Percentiles rank a stretch among this genome's conserved stretches.
phyloP scores from a whole-genome alignment of 2,329 filamentous ascomycete genomes.

The Apiospora saccharicola region DNA sequence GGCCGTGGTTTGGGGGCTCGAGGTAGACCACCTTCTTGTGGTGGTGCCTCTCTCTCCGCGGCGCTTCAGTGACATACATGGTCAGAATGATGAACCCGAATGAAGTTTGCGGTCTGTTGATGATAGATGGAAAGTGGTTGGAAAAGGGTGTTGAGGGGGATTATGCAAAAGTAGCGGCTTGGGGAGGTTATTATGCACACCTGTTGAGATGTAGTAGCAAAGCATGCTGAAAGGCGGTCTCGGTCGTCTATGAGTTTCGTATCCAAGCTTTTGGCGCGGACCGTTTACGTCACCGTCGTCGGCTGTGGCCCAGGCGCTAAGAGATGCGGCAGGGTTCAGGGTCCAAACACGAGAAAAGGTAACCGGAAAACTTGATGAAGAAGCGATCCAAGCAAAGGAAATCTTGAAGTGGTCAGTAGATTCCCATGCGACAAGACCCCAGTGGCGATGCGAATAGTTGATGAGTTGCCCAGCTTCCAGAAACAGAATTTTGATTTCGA shows the following conservation, averaged over 20 bases:
- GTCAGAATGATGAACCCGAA: constrained; percentile 25
- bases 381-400: background rate
- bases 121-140: constrained; percentile 8
- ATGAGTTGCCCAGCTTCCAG: background rate
- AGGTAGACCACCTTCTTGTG: constrained; percentile 52
- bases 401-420: background rate
- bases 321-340: constrained; percentile 25
- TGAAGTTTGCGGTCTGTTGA: constrained; percentile 25
- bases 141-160: background rate
- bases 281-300: constrained; percentile 21
- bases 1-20: constrained; percentile 47
- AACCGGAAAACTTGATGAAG: constrained; percentile 12
- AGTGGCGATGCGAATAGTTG: background rate
- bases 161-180: background rate
- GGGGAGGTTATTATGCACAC: constrained; percentile 17
- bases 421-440: background rate
- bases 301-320: constrained; percentile 24
- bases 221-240: background rate
- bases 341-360: constrained; percentile 24
- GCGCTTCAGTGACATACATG: constrained; percentile 41
- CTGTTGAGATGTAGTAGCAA: constrained; percentile 23
- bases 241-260: background rate
- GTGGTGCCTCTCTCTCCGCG: constrained; percentile 43
- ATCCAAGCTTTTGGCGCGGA: constrained; percentile 15
- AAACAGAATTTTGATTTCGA: background rate